These are phyloP conservation scores for Thermothelomyces thermophilus DNA, from an alignment of 2,329 filamentous ascomycete species.

Conservation along the genomic window DNA sequence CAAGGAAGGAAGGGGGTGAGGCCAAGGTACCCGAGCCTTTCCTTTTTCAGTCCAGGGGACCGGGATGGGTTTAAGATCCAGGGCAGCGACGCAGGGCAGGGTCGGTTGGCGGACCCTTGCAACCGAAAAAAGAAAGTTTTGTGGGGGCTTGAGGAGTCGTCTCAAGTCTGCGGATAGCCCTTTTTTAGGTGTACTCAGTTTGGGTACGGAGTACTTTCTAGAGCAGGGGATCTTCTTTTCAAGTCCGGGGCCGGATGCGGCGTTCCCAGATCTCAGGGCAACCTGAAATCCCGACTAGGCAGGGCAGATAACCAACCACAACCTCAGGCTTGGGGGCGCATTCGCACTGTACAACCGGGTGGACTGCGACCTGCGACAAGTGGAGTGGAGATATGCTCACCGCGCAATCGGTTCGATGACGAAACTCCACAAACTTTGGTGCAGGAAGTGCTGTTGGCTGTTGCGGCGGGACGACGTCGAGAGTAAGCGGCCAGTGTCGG, in stretches of 20 bases:
- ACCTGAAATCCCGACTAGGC: neutral
- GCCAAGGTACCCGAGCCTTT: neutral
- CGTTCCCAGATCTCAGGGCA: slow-evolving; percentile 1
- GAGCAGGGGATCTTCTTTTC: neutral
- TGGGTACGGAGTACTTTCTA: neutral
- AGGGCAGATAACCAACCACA: neutral
- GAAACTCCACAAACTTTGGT: neutral
- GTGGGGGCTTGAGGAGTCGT: slow-evolving; percentile 14
- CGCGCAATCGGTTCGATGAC: neutral
- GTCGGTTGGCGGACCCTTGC: slow-evolving; percentile 11
- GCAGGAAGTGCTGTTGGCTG: neutral
- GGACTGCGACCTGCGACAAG: too few species aligned
- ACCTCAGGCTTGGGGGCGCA: too few species aligned
- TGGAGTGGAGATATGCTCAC: neutral
- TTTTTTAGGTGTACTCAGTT: neutral
- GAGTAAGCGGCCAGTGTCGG: neutral
- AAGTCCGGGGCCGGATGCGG: neutral
- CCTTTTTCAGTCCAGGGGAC: slow-evolving; percentile 8
- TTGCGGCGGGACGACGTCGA: neutral
- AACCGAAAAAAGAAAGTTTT: slow-evolving; percentile 21
- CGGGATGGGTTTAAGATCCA: slow-evolving; percentile 13
- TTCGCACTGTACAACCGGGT: too few species aligned
- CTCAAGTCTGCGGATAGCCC: neutral
- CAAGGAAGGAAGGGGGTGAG: neutral
- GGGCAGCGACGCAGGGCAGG: neutral